Evolutionary conservation across 2,329 filamentous ascomycete species (phyloP), one percentile per base, ranked within the genome.

Genomic region (Phyllachora maydis): DNA sequence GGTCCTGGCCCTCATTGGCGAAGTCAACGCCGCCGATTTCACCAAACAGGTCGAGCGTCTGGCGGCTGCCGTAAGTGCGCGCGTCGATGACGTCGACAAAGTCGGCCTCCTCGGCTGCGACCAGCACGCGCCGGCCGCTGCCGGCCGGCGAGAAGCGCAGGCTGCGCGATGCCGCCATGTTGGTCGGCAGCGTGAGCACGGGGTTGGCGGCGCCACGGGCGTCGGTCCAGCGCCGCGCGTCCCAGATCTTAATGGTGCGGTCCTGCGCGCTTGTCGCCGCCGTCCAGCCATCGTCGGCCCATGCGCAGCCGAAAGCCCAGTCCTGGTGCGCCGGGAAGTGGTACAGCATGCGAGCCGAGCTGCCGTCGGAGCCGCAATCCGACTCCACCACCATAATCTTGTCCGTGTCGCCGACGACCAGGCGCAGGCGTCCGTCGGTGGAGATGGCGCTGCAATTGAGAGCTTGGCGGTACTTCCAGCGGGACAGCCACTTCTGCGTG

Each of bases 251-350:
- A 33, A 83, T 58, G 14, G 57, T 60, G 40, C 61, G 71, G 42
- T 85, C 77, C 43, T 85, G 76, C 30, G 72, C 73, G 12, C 70
- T 76, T 0, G 77, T 83, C 8, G 77, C 77, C 11, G 83, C 59
- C 8, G 69, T 72, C 49, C 69, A 68, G 16, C 75, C 76, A 39
- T 83, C 71, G 25, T 74, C 67, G 11, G 75, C 71, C 77, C 77
- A 85, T 33, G 73, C 76, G 36, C 73, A 81, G 2, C 76, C 67
- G 36, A 83, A 85, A 2, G 68, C 73, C 33, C 60, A 75, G 37
- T 82, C 75, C 9, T 53, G 54, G 37, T 81, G 74, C 3, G 71
- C 69, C 4, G 50, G 44, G 2, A 83, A 57, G 14, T 50, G 46
- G 33, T 71, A 56, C 31, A 61, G 55, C 26, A 51, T 52, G 28